A percentile compares a stretch with the other conserved stretches of the same genome.
Conservation (phyloP, 768 basidiomycete species). For the Xerocomus potaroensis region DNA sequence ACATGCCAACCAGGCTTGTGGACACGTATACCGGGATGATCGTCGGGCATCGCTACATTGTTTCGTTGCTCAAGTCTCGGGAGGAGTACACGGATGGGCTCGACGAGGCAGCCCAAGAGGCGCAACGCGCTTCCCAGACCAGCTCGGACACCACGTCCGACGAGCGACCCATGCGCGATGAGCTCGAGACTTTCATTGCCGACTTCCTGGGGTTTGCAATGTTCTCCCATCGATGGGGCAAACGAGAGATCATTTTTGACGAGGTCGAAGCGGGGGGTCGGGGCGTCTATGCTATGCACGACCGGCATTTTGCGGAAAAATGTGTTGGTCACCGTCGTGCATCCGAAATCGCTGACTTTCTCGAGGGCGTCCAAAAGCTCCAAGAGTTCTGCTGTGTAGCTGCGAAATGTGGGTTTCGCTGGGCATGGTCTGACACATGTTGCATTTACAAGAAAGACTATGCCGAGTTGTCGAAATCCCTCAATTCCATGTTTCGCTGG, state of each 20-base stretch:
- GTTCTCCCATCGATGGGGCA: conserved; percentile 27
- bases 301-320: neutral
- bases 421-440: conserved; percentile 30
- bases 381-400: conserved; percentile 28
- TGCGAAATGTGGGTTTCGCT: conserved; percentile 29
- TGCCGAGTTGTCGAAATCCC: conserved; percentile 25
- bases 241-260: conserved; percentile 12
- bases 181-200: conserved; percentile 12
- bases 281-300: conserved; percentile 19
- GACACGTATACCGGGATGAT: conserved; percentile 27
- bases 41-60: conserved; percentile 14
- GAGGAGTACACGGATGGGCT: conserved; percentile 10
- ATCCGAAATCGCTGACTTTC: neutral
- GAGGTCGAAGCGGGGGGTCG: conserved; percentile 11
- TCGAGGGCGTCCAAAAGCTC: conserved; percentile 17
- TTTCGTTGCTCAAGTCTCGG: conserved; percentile 13
- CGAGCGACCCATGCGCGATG: neutral
- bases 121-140: neutral
- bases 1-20: conserved; percentile 22
- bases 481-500: conserved; percentile 30
- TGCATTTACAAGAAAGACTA: conserved; percentile 25
- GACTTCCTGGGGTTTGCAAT: conserved; percentile 24
- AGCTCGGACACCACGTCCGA: neutral
- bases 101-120: conserved; percentile 2
- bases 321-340: neutral